Evolutionary conservation across 2,329 filamentous ascomycete genomes (phyloP).

Genomic region (Emmonsiellopsis sp.): DNA sequence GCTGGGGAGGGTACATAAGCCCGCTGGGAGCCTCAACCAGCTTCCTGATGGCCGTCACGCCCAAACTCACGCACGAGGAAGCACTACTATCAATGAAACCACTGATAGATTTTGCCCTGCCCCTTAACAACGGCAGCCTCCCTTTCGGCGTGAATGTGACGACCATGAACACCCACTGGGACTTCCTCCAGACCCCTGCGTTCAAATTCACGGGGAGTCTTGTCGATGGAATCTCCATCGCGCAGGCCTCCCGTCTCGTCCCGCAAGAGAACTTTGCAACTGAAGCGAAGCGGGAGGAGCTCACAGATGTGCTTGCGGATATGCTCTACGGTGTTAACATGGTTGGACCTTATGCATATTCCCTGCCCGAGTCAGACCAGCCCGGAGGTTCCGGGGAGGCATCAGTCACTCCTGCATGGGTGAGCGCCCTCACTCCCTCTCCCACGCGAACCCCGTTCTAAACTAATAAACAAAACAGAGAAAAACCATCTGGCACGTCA

Average conservation of each 20-base stretch:
- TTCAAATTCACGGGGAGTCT: background rate
- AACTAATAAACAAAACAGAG: conserved; percentile 3
- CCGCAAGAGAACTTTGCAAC: conserved; percentile 2
- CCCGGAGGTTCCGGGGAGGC: conserved; percentile 11
- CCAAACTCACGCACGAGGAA: conserved; percentile 2
- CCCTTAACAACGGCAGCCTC: conserved; percentile 3
- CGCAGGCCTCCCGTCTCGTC: conserved; percentile 4
- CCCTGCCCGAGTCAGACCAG: conserved; percentile 6
- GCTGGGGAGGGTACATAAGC: conserved; percentile 14
- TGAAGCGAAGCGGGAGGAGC: conserved; percentile 1
- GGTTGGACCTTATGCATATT: conserved; percentile 8
- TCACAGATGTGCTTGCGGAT: conserved; percentile 2
- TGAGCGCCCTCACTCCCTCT: background rate
- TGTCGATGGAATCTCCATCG: conserved; percentile 1
- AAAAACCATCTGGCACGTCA: conserved; percentile 13
- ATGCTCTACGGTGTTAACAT: conserved; percentile 4
- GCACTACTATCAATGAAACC: conserved; percentile 3
- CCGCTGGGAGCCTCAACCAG: background rate
- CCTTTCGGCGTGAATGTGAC: conserved; percentile 2
- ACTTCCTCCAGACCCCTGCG: background rate
- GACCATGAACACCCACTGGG: conserved; percentile 4
- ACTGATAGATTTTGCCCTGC: conserved; percentile 2
- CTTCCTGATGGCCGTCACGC: conserved; percentile 3
- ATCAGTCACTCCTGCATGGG: conserved; percentile 14
- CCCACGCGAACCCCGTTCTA: background rate